Evolutionary conservation across 495 filamentous ascomycete genomes (phyloP).

Genomic region (Talaromyces adpressus): DNA sequence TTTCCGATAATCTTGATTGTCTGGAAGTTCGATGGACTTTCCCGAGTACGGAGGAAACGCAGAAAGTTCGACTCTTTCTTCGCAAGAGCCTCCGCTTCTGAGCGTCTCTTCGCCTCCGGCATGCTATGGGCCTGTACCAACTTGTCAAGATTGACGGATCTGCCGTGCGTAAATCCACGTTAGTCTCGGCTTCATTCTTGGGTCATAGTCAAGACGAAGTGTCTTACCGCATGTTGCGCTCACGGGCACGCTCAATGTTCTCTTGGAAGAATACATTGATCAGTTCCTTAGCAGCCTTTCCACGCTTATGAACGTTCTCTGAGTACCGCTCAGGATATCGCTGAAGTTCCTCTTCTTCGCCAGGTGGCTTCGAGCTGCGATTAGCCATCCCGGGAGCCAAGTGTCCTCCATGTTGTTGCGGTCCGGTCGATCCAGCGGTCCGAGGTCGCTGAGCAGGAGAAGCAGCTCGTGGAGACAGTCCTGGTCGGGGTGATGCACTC

Average conservation of each 20-base stretch:
- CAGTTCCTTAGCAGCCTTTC: slow-evolving; percentile 52
- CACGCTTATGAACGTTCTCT: slow-evolving; percentile 70
- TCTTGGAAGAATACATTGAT: slow-evolving; percentile 92
- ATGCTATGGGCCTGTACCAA: slow-evolving; percentile 67
- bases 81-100: slow-evolving; percentile 68
- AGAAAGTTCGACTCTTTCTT: slow-evolving; percentile 86
- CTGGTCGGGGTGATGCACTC: slow-evolving; percentile 55
- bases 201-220: slow-evolving; percentile 4
- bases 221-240: slow-evolving; percentile 83
- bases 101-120: slow-evolving; percentile 66
- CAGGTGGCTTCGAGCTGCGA: slow-evolving; percentile 33
- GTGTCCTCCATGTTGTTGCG: slow-evolving; percentile 56
- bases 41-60: slow-evolving; percentile 87
- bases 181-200: not conserved
- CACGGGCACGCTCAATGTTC: slow-evolving; percentile 83
- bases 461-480: slow-evolving; percentile 62
- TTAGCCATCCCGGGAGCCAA: slow-evolving; percentile 55
- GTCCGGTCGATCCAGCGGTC: slow-evolving; percentile 53
- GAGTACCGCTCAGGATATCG: slow-evolving; percentile 72
- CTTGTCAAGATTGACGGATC: slow-evolving; percentile 84
- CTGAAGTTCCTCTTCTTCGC: slow-evolving; percentile 49
- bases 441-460: slow-evolving; percentile 70
- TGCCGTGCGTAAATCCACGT: slow-evolving; percentile 24
- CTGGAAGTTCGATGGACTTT: slow-evolving; percentile 84
- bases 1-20: slow-evolving; percentile 98